phyloP scores from a whole-genome alignment of 345 rosid genomes.

The Eucalyptus curtisii region DNA sequence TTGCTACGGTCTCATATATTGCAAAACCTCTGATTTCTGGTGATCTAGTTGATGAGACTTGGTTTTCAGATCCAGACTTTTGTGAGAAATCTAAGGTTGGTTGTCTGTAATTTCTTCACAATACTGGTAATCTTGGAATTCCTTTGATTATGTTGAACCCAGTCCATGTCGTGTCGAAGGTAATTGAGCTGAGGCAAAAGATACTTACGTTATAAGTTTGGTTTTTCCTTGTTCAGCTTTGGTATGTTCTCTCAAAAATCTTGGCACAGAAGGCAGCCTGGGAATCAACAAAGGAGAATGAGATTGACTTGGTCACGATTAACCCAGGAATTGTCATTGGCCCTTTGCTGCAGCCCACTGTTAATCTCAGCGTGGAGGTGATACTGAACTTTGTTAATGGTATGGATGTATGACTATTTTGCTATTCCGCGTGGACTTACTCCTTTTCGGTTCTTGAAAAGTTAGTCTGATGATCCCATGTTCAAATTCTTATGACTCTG shows the following conservation, averaged over 20 bases:
- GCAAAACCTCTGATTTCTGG: conserved; percentile 1
- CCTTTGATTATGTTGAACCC: no score
- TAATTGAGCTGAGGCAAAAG: no score
- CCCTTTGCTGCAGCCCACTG: background rate
- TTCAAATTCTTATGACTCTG: background rate
- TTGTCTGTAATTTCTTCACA: background rate
- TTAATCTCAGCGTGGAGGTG: background rate
- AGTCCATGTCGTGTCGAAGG: no score
- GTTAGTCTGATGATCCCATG: background rate
- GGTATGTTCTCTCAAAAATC: conserved; percentile 2
- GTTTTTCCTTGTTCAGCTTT: background rate
- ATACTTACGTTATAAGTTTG: background rate
- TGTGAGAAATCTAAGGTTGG: conserved; percentile 1
- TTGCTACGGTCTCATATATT: conserved; percentile 1
- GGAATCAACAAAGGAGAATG: background rate
- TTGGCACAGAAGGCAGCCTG: conserved; percentile 1
- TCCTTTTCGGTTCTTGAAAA: background rate
- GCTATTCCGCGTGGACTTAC: background rate
- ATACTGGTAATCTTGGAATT: no score
- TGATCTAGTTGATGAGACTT: conserved; percentile 17
- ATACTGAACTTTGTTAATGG: background rate
- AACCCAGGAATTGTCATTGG: conserved; percentile 2
- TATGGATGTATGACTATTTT: background rate
- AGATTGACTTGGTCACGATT: background rate
- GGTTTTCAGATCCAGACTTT: conserved; percentile 3